phyloP scores from a whole-genome alignment of 148 eudicot species.

The Oxyria digyna region DNA sequence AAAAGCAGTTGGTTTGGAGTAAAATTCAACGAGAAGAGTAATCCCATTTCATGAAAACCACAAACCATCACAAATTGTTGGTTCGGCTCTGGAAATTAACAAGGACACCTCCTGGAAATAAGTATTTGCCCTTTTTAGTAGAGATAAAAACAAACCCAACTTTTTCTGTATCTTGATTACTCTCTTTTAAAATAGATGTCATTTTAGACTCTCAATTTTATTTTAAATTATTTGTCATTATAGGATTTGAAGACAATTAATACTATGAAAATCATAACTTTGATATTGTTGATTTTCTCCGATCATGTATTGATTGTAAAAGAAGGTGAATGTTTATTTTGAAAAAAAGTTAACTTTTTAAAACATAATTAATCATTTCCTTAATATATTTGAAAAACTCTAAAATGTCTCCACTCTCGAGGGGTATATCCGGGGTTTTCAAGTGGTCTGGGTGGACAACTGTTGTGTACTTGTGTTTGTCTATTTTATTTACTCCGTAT shows the following conservation, averaged over 20 bases:
- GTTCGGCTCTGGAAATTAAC: neutral
- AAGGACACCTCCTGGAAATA: no score
- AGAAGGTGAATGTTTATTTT: no score
- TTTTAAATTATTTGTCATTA: no score
- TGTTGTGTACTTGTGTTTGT: slow-evolving; percentile 6
- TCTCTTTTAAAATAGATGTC: neutral
- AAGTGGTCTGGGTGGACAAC: neutral
- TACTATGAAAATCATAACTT: no score
- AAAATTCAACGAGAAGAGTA: neutral
- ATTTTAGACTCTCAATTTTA: no score
- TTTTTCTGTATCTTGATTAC: neutral
- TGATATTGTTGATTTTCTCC: no score
- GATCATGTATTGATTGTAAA: no score
- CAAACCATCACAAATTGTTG: neutral
- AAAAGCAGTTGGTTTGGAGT: neutral
- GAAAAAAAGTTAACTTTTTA: no score
- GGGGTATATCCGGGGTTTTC: neutral
- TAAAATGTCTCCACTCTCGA: neutral
- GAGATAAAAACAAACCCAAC: neutral
- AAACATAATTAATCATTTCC: no score
- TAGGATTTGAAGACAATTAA: no score
- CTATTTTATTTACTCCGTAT: neutral
- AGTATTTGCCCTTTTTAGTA: neutral
- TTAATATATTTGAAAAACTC: no score
- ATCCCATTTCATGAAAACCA: neutral